Evolutionary conservation across 305 asterid species (phyloP), one percentile per base, ranked within the genome.

Genomic region (Fraxinus greggii): DNA sequence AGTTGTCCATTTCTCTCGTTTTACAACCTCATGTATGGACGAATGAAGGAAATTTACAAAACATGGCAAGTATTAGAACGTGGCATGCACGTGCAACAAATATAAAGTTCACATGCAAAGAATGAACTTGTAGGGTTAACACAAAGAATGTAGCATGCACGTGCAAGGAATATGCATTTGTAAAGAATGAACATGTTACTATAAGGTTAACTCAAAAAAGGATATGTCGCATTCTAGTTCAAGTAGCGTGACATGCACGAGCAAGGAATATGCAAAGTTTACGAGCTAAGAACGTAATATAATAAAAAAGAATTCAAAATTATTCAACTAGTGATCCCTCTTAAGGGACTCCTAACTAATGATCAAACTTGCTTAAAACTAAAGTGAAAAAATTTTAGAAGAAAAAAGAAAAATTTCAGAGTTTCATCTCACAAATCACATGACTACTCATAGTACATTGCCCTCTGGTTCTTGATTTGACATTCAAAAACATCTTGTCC

Each of bases 391-490:
- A 19, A 24, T 0, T 0, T 31, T 3, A 31, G 1, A 32, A 32
- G 2, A 32, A 35, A 32, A 35, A n/a, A 7, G 8, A 36, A 73
- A 0, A 4, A 3, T 9, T 23, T 75, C 63, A 75, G 42, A 24
- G 10, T 7, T 17, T 54, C 63, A 75, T 38, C 24, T 4, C 24
- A 75, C 29, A 75, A 36, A 17, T 17, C 8, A 23, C 10, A 12
- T 23, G 54, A 36, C 9, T 8, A 21, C 31, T 61, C 70, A 67
- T 67, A 9, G 74, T 65, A 56, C 56, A 13, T 84, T 7, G 56
- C 40, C 13, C 78, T 54, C 0, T 74, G 10, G 28, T 76, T 69
- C 72, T 73, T 82, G 76, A 82, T 54, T 65, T 79, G 77, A 79
- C 38, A 79, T 75, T 82, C 56, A 19, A 69, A 67, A 21, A 54